phyloP scores from a whole-genome alignment of 768 basidiomycete species.

The Boletus insuetus region DNA sequence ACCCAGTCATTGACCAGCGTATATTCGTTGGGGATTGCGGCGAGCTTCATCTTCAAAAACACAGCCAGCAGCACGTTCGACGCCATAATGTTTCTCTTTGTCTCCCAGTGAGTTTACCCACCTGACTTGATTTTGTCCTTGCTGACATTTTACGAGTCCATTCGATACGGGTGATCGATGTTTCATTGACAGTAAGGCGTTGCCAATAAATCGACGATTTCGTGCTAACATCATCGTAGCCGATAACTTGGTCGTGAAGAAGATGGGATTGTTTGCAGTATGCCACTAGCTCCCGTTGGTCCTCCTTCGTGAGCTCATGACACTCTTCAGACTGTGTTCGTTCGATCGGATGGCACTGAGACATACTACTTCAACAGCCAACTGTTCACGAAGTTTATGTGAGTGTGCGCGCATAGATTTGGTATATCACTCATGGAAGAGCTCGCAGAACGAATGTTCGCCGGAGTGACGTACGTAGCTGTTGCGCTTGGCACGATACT shows the following conservation, averaged over 20 bases:
- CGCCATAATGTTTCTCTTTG: slow-evolving; percentile 79
- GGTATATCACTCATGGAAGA: neutral
- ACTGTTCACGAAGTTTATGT: slow-evolving; percentile 75
- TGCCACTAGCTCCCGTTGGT: slow-evolving; percentile 11
- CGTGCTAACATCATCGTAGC: slow-evolving; percentile 34
- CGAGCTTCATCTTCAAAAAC: slow-evolving; percentile 79
- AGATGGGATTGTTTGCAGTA: slow-evolving; percentile 76
- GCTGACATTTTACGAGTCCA: slow-evolving; percentile 42
- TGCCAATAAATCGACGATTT: neutral
- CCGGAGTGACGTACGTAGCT: slow-evolving; percentile 55
- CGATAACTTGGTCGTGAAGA: slow-evolving; percentile 74
- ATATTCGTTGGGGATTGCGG: slow-evolving; percentile 69
- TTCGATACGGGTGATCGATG: slow-evolving; percentile 84
- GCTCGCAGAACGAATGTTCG: slow-evolving; percentile 61
- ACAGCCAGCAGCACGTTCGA: slow-evolving; percentile 73
- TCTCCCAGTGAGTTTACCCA: slow-evolving; percentile 65
- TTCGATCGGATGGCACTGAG: slow-evolving; percentile 70
- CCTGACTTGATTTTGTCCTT: neutral
- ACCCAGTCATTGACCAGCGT: slow-evolving; percentile 66
- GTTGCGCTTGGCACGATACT: neutral
- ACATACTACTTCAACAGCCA: slow-evolving; percentile 82
- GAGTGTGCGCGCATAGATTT: slow-evolving; percentile 20
- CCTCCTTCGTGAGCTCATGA: neutral
- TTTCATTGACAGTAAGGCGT: slow-evolving; percentile 57
- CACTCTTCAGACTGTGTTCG: slow-evolving; percentile 56